Conservation (phyloP, 2,329 filamentous ascomycete species). For the Tolypocladium ovalisporum region DNA sequence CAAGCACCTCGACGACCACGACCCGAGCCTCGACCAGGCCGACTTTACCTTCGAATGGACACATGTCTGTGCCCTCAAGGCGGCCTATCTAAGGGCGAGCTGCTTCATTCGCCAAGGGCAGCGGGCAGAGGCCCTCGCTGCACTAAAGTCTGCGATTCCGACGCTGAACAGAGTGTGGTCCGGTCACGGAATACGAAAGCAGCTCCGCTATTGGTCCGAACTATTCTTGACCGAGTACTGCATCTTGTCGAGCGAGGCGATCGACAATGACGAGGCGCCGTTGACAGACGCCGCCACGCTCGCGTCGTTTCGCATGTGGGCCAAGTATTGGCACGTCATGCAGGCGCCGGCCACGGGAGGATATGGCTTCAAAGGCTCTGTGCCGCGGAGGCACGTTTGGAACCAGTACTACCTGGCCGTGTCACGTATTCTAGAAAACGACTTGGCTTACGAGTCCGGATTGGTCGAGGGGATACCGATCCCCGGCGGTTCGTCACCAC, state of each 20-base stretch:
- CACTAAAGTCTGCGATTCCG: slow-evolving; percentile 55
- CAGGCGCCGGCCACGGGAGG: slow-evolving; percentile 38
- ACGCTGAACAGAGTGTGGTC: slow-evolving; percentile 45
- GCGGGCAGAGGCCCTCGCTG: slow-evolving; percentile 48
- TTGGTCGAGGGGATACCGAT: slow-evolving; percentile 22
- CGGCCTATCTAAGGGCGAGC: slow-evolving; percentile 65
- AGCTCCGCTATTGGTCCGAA: slow-evolving; percentile 71
- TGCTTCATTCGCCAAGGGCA: slow-evolving; percentile 39
- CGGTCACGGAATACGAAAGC: slow-evolving; percentile 43
- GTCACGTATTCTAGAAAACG: slow-evolving; percentile 61
- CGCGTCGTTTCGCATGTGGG: slow-evolving; percentile 55
- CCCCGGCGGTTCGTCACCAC: slow-evolving; percentile 40
- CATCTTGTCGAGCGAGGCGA: slow-evolving; percentile 52
- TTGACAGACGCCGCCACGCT: slow-evolving; percentile 43
- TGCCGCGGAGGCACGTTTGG: slow-evolving; percentile 64
- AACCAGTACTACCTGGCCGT: slow-evolving; percentile 73
- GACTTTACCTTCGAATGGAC: slow-evolving; percentile 61
- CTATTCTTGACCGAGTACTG: slow-evolving; percentile 66
- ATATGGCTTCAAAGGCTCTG: slow-evolving; percentile 45
- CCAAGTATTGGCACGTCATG: slow-evolving; percentile 53
- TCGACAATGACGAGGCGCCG: slow-evolving; percentile 38
- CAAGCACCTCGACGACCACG: slow-evolving; percentile 45
- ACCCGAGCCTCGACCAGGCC: slow-evolving; percentile 39
- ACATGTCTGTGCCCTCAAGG: slow-evolving; percentile 69
- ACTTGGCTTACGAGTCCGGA: slow-evolving; percentile 47